Conservation (phyloP, 2,329 filamentous ascomycete genomes). For the Pseudogymnoascus destructans region DNA sequence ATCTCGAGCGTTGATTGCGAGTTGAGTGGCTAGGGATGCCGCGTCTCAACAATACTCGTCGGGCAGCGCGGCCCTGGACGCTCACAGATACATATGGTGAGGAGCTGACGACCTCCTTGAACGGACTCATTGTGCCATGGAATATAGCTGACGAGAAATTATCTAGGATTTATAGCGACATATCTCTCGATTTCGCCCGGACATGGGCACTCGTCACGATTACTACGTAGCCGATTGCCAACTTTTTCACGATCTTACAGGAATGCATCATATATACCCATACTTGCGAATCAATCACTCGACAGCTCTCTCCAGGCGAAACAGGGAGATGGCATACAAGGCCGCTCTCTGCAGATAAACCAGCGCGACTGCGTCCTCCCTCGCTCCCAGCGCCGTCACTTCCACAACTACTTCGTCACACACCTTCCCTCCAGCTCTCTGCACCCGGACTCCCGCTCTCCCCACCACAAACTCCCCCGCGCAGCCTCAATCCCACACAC, state of each 20-base stretch:
- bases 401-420: conserved; percentile 96
- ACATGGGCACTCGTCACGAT: background rate
- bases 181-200: background rate
- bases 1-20: background rate
- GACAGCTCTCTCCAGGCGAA: background rate
- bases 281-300: background rate
- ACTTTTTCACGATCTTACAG: conserved; percentile 7
- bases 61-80: conserved; percentile 5
- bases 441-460: conserved; percentile 67
- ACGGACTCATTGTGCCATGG: background rate
- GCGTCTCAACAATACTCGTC: conserved; percentile 2
- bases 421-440: conserved; percentile 87
- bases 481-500: conserved; percentile 71
- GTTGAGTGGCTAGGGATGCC: background rate
- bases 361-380: background rate
- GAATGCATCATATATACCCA: conserved; percentile 6
- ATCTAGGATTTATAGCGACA: conserved; percentile 4
- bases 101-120: background rate
- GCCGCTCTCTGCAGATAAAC: background rate
- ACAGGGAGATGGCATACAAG: background rate
- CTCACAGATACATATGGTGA: conserved; percentile 8
- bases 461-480: conserved; percentile 76
- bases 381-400: conserved; percentile 29
- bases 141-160: background rate
- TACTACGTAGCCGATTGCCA: background rate